Evolutionary conservation across 2,329 filamentous ascomycete genomes (phyloP).

Genomic region (Xylaria sp.): DNA sequence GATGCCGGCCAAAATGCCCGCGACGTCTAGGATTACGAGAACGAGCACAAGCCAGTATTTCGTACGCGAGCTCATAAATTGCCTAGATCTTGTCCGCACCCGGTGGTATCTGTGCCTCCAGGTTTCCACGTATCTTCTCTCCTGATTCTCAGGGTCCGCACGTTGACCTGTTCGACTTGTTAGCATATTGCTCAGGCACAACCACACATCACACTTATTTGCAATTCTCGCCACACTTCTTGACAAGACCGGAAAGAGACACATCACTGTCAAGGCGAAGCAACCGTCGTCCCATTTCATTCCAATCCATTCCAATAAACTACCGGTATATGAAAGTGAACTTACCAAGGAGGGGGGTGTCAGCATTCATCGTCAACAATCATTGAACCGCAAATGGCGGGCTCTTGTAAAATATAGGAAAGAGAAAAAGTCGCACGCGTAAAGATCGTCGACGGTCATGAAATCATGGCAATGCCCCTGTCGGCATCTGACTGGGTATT

Average conservation of each 20-base stretch:
- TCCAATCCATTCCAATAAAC: neutral
- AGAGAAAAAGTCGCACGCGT: neutral
- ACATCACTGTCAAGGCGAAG: neutral
- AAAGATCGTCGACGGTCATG: neutral
- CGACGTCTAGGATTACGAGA: slow-evolving; percentile 50
- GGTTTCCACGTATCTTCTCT: neutral
- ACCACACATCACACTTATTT: neutral
- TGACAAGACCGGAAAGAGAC: neutral
- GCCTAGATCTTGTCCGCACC: slow-evolving; percentile 18
- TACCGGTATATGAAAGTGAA: slow-evolving; percentile 2
- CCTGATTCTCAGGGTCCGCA: neutral
- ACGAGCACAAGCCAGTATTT: slow-evolving; percentile 51
- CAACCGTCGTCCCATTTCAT: slow-evolving; percentile 10
- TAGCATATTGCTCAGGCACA: neutral
- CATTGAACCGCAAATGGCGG: neutral
- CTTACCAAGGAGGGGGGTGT: slow-evolving; percentile 31
- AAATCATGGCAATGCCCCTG: slow-evolving; percentile 3
- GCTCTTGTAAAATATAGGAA: neutral
- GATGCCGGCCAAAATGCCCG: slow-evolving; percentile 49
- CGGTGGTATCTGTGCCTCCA: slow-evolving; percentile 13
- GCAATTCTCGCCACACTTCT: neutral
- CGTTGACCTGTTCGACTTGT: slow-evolving; percentile 11
- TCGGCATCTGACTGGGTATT: neutral
- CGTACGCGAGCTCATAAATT: slow-evolving; percentile 39
- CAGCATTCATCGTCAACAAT: slow-evolving; percentile 22